Base-by-base conservation (phyloP, 257 asterid genomes). In the Solanum arcanum region DNA sequence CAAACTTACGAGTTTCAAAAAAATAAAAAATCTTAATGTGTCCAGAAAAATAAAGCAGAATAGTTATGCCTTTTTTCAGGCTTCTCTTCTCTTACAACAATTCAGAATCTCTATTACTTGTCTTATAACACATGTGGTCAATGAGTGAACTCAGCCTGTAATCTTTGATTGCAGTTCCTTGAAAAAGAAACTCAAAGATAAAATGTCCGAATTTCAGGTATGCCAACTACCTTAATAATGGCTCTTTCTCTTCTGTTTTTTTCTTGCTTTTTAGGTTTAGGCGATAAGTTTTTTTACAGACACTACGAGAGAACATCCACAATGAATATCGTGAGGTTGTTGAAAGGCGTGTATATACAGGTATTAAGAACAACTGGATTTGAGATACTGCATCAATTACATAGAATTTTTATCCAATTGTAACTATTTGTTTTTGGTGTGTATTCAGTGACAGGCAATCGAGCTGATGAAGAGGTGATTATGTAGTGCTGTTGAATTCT, bases 291-390 rank as follows among this genome's bases (percentile, higher is more conserved):
- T 88, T 84, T 82, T 88, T 92, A 90, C 94, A 97, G 99, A 91
- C 93, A 86, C 92, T 97, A 88, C 94, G 99, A 87, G 98, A 96
- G 90, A 96, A 88, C 89, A 97, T 97, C 88, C 99, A 95, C 89
- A 98, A 95, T 89, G 99, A 97, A 92, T 94, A 97, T 90, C 98
- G 98, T 88, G 99, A 97, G 83, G 99, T 97, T 87, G 98, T 97
- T 12, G 99, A 96, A 94, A 94, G 99, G 86, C 98, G 99, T 78
- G 98, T 97, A 81, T 95, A 93, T 88, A 95, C 99, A 94, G 99
- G 99, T 97, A 18, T 56, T 56, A 56, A 56, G 64, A 56, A 56
- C 64, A 56, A 56, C 64, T 49, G n/a, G 11, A 56, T 18, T 56
- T 18, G 82, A 85, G 56, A 85, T 52, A 86, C 87, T 86, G 39